Conservation (phyloP, 2,329 filamentous ascomycete species). For the Xylaria sp. region DNA sequence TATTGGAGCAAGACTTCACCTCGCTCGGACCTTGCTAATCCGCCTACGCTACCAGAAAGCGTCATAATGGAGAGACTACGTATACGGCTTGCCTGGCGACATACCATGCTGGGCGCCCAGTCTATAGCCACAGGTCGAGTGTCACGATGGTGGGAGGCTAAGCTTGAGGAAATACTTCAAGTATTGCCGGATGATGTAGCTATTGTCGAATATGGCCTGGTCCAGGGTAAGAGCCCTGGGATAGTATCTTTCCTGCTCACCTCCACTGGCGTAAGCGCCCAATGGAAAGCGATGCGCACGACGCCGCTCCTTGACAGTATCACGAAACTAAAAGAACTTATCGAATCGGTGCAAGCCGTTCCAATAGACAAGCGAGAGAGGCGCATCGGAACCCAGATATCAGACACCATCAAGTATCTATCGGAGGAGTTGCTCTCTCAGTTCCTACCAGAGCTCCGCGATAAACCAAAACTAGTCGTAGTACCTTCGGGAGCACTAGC, state of each 20-base stretch:
- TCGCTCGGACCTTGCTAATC: not conserved
- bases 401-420: slow-evolving; percentile 13
- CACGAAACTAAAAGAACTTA: slow-evolving; percentile 21
- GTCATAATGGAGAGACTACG: slow-evolving; percentile 32
- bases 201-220: slow-evolving; percentile 32
- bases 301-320: slow-evolving; percentile 27
- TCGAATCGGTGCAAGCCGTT: slow-evolving; percentile 18
- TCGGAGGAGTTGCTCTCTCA: slow-evolving; percentile 20
- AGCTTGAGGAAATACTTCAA: slow-evolving; percentile 25
- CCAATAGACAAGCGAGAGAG: slow-evolving; percentile 13
- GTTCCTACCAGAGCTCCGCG: slow-evolving; percentile 26
- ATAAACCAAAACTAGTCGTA: slow-evolving; percentile 24
- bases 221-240: slow-evolving; percentile 31
- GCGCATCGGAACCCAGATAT: slow-evolving; percentile 21
- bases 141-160: slow-evolving; percentile 29
- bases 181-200: slow-evolving; percentile 20
- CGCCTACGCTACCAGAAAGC: slow-evolving; percentile 10
- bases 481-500: slow-evolving; percentile 32
- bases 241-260: slow-evolving; percentile 29
- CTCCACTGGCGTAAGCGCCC: slow-evolving; percentile 14
- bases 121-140: slow-evolving; percentile 24
- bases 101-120: slow-evolving; percentile 24
- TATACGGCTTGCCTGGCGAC: slow-evolving; percentile 28
- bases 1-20: not conserved
- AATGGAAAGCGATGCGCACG: slow-evolving; percentile 29